Percentiles rank a stretch among this genome's conserved stretches.
phyloP scores from a whole-genome alignment of 129 eudicot species.

The Saposhnikovia divaricata region DNA sequence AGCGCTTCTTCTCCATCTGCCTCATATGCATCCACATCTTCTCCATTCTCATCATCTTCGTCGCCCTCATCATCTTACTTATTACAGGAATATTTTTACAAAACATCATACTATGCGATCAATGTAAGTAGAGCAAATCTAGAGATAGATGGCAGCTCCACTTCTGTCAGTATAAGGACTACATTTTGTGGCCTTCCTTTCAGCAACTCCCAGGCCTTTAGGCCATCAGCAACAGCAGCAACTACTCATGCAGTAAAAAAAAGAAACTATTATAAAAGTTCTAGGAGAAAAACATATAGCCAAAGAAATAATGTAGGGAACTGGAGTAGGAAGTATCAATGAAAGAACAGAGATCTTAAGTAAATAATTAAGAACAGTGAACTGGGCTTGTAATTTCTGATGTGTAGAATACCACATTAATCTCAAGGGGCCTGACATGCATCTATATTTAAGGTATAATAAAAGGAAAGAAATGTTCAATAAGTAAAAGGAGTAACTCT shows the following conservation, averaged over 20 bases:
- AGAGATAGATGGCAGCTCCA: slow-evolving; percentile 73
- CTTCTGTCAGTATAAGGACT: slow-evolving; percentile 79
- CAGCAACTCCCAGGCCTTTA: slow-evolving; percentile 84
- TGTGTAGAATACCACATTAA: no score
- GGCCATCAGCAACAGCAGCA: slow-evolving; percentile 70
- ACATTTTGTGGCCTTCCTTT: slow-evolving; percentile 46
- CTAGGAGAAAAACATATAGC: no score
- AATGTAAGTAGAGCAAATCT: slow-evolving; percentile 76
- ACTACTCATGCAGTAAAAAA: slow-evolving; percentile 36
- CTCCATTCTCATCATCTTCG: no score
- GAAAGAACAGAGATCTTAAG: no score
- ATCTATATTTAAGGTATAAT: no score
- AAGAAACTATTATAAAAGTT: background rate
- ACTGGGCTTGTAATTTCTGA: no score
- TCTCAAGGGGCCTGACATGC: no score
- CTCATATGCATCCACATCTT: slow-evolving; percentile 16
- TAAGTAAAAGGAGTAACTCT: slow-evolving; percentile 39
- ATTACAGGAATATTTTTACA: slow-evolving; percentile 80
- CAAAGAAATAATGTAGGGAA: no score
- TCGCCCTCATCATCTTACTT: slow-evolving; percentile 37
- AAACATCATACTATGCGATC: slow-evolving; percentile 59
- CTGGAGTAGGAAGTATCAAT: no score
- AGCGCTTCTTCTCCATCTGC: slow-evolving; percentile 2
- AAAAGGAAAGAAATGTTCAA: no score
- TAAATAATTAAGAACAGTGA: no score